Percentiles rank a stretch among this genome's conserved stretches.
phyloP scores from a whole-genome alignment of 179 eudicot species.

The Silene coronaria region DNA sequence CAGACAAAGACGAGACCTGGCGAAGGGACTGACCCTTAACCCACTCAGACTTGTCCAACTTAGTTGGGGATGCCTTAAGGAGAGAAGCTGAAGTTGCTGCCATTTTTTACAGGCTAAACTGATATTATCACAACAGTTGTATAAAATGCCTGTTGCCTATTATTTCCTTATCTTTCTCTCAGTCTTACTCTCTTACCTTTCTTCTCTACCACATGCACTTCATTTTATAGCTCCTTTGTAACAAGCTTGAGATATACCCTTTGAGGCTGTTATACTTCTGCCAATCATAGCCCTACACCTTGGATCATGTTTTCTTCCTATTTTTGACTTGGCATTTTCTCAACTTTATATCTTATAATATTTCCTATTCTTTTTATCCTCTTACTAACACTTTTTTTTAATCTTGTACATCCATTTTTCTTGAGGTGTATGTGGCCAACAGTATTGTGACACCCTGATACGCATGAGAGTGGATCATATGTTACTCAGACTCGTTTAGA shows the following conservation, averaged over 20 bases:
- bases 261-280: conserved; percentile 37
- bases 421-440: no score
- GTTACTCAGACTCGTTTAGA: no score
- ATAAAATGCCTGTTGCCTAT: neutral
- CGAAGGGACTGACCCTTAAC: conserved; percentile 48
- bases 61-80: conserved; percentile 41
- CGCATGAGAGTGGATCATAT: no score
- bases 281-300: conserved; percentile 38
- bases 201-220: conserved; percentile 16
- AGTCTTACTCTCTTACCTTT: conserved; percentile 9
- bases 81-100: conserved; percentile 39
- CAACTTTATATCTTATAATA: neutral
- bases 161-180: conserved; percentile 6
- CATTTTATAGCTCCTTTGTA: conserved; percentile 21
- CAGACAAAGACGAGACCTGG: conserved; percentile 25
- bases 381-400: no score
- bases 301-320: conserved; percentile 28
- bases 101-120: neutral
- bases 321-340: conserved; percentile 10
- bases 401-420: no score
- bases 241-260: conserved; percentile 28
- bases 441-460: no score
- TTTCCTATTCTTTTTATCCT: no score
- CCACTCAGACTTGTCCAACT: conserved; percentile 48
- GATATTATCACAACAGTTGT: neutral